phyloP scores from a whole-genome alignment of 1,284 basidiomycete genomes.

The Phylloboletellus chloephorus region DNA sequence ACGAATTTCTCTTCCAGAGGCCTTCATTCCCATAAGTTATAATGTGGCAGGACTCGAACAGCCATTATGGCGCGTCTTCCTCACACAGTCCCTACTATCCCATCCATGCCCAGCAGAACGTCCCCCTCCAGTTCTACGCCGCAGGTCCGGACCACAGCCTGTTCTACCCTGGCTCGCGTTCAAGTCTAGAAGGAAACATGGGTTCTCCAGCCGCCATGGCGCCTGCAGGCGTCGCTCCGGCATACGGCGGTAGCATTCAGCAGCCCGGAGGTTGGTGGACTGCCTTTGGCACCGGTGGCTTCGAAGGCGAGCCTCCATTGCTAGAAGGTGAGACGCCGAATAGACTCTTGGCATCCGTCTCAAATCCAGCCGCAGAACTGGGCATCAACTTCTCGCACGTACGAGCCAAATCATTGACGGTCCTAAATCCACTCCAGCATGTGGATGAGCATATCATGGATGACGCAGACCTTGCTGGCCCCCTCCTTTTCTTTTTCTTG shows the following conservation, averaged over 20 bases:
- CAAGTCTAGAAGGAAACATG: slow-evolving; percentile 67
- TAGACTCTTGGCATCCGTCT: not conserved
- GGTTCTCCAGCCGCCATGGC: slow-evolving; percentile 53
- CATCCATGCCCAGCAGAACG: slow-evolving; percentile 42
- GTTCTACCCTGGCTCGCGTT: slow-evolving; percentile 64
- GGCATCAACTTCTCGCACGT: slow-evolving; percentile 98
- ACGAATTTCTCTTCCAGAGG: slow-evolving; percentile 1
- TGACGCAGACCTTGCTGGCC: slow-evolving; percentile 96
- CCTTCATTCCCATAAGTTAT: not conserved
- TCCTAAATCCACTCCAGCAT: slow-evolving; percentile 85
- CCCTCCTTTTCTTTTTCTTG: slow-evolving; percentile 90
- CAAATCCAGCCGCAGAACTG: slow-evolving; percentile 58
- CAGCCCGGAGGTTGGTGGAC: slow-evolving; percentile 81
- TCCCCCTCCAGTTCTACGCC: slow-evolving; percentile 73
- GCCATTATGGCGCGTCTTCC: slow-evolving; percentile 47
- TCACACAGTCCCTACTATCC: slow-evolving; percentile 57
- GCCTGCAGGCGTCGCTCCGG: slow-evolving; percentile 38
- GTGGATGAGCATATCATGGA: slow-evolving; percentile 98
- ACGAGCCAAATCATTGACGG: slow-evolving; percentile 88
- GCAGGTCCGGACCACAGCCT: slow-evolving; percentile 45
- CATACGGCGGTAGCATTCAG: slow-evolving; percentile 66
- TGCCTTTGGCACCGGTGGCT: slow-evolving; percentile 92
- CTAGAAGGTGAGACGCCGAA: slow-evolving; percentile 66
- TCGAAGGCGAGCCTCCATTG: slow-evolving; percentile 90
- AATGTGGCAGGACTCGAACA: slow-evolving; percentile 69